A percentile compares a stretch with the other conserved stretches of the same genome.
Evolutionary conservation across 2,329 filamentous ascomycete genomes (phyloP).

Genomic region (Stenocarpella maydis): DNA sequence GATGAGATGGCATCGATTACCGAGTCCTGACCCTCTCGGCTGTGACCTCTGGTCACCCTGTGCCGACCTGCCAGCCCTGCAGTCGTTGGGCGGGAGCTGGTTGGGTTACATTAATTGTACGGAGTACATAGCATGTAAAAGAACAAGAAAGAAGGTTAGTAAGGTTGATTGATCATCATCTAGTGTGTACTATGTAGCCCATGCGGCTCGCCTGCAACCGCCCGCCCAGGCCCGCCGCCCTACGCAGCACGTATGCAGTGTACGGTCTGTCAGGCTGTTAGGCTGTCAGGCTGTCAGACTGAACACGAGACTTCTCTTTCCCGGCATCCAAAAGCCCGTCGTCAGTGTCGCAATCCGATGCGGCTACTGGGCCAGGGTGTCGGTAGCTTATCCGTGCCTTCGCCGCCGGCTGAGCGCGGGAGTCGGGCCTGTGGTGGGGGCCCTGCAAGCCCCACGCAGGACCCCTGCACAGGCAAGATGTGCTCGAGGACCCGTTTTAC

Average conservation of each 20-base stretch:
- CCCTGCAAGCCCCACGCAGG: conserved; percentile 21
- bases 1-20: conserved; percentile 18
- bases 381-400: conserved; percentile 33
- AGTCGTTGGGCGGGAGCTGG: not conserved
- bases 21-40: not conserved
- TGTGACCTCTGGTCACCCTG: not conserved
- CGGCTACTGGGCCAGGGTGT: conserved; percentile 15
- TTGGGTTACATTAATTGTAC: no score
- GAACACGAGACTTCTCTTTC: no score
- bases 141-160: not conserved
- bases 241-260: no score
- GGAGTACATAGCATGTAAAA: no score
- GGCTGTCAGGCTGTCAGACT: no score
- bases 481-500: conserved; percentile 24
- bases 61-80: conserved; percentile 1
- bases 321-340: not conserved
- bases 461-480: conserved; percentile 18
- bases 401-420: conserved; percentile 41
- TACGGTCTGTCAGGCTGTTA: no score
- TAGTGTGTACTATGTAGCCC: no score
- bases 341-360: not conserved
- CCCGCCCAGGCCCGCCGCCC: no score
- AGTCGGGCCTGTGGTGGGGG: conserved; percentile 31
- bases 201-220: no score
- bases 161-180: no score